These are phyloP conservation scores for Macrophomina phaseolina DNA, from an alignment of 2,329 filamentous ascomycete species.

Conservation along the genomic window DNA sequence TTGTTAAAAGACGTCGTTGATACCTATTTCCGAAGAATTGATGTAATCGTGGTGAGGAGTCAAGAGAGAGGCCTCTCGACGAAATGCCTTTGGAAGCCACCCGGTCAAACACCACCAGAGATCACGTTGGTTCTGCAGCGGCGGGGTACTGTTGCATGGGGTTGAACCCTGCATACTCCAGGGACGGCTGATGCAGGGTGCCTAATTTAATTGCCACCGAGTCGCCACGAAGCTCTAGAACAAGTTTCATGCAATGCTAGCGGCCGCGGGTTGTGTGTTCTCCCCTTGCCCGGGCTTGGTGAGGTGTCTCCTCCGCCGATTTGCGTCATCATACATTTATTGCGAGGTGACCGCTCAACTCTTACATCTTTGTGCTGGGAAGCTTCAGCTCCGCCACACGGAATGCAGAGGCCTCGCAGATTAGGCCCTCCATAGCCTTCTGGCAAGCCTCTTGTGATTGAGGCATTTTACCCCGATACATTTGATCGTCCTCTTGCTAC, in stretches of 20 bases:
- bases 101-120: background rate
- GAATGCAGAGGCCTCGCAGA: background rate
- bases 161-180: conserved; percentile 8
- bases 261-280: background rate
- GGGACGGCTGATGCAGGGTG: conserved; percentile 6
- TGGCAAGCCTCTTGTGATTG: background rate
- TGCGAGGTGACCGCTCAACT: background rate
- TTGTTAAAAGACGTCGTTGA: too few relatives aligned
- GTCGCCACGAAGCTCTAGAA: background rate
- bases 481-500: conserved; percentile 6
- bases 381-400: background rate
- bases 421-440: background rate
- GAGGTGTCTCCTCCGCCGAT: background rate
- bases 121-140: background rate
- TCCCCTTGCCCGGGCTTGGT: background rate
- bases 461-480: background rate
- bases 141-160: background rate
- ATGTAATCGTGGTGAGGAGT: too few relatives aligned
- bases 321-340: conserved; percentile 14
- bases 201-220: conserved; percentile 6
- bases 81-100: too few relatives aligned
- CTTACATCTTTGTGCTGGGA: background rate
- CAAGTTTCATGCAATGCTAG: conserved; percentile 9
- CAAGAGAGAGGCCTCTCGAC: too few relatives aligned
- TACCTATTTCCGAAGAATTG: too few relatives aligned